Evolutionary conservation across 495 filamentous ascomycete genomes (phyloP), one percentile per base, ranked within the genome.

Genomic region (Jackrogersella minutella): DNA sequence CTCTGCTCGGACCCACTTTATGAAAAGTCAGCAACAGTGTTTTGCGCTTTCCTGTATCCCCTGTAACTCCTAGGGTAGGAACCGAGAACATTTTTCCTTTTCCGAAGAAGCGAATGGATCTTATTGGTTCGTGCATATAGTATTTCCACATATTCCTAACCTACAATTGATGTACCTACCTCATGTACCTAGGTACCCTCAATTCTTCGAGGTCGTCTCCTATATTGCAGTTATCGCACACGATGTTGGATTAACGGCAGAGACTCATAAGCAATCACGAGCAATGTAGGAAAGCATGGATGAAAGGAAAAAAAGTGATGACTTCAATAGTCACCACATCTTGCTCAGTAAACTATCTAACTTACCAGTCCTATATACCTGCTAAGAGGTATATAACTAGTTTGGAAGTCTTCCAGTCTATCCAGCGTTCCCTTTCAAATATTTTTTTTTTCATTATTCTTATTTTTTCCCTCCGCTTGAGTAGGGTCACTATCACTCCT

Each of bases 341-440:
- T 73, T 73, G 72, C 69, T 74, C 70, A 64, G 64, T 70, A 60
- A 66, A 66, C 69, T 74, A 74, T 68, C 63, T 70, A 73, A 60
- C 54, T 37, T 56, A 73, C 72, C 16, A 44, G 64, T 62, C 22
- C 57, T 39, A 36, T 46, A 51, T 47, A 41, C 56, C 47, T 49
- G 26, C 28, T 10, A 6, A 17, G 28, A 59, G 46, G 52, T 13
- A 60, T 46, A 46, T 51, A 19, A 56, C 66, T 53, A 64, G 72
- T 73, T 56, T 54, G 62, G 64, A 57, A 70, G 64, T 57, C 36
- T 54, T 62, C 57, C 41, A 70, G 67, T 33, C 51, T 28, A 66
- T 61, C 72, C 37, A 73, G 70, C 67, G 66, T 66, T 46, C 43
- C 63, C 40, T 43, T 43, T 17, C 61, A 60, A 67, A 3, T 0